Evolutionary conservation across 2,329 filamentous ascomycete genomes (phyloP), one percentile per base, ranked within the genome.

Genomic region (Aspergillus luchuensis): DNA sequence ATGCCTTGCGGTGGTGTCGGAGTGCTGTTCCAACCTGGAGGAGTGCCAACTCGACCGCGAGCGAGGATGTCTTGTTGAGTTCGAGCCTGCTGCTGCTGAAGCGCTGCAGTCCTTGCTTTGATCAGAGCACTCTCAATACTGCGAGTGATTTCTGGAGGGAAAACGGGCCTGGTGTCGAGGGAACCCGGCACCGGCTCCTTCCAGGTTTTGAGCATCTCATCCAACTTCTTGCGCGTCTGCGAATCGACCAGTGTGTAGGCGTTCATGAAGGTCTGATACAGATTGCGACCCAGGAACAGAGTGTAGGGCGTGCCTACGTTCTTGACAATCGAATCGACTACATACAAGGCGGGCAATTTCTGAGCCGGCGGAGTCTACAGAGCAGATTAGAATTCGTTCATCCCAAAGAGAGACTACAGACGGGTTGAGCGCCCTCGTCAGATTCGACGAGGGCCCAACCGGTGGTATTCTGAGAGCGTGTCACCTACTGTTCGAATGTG

Each of bases 291-390:
- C 66, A 99, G 90, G 76, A 97, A 98, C 11, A 98, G 84, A 0
- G 94, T 98, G 78, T 99, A 99, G 7, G 95, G 95, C 0, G 94
- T 97, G 63, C 95, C 95, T 63, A 99, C 92, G 81, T 99, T 98
- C 79, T 99, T 99, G 74, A 96, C 93, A 63, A 99, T 94, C 15
- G 94, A 98, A 79, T 99, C 95, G 72, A 99, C 89, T 66, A 99
- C 91, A 79, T 98, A 99, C 28, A 99, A 84, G n/a, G 95, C 92
- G 17, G 95, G 93, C 2, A 99, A 82, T 74, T 98, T 99, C 76
- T 92, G 93, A 63, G 87, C 85, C 41, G 95, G 92, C 49, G 92
- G 87, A 57, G 90, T 91, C 95, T 99, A 78, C 66, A 75, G 56
- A 71, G 64, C 66, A 69, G 60, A 73, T 76, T 74, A 74, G 73